Percentiles rank a stretch among this genome's conserved stretches.
These are phyloP conservation scores for Sordariomycetes sp. DNA, from an alignment of 2,329 filamentous ascomycete species.

Conservation along the genomic window DNA sequence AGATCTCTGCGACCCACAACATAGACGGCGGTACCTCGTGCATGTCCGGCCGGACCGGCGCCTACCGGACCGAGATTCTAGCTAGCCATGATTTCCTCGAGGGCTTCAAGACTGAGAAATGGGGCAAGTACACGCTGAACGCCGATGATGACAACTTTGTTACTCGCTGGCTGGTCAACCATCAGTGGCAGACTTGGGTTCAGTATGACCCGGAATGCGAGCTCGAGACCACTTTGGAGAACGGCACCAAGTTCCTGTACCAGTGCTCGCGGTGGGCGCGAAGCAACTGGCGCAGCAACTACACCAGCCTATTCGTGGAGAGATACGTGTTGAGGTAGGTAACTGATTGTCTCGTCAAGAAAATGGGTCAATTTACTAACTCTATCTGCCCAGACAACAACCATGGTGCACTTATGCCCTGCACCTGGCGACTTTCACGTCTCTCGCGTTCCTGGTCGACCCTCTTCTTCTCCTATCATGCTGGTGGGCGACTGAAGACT, in stretches of 20 bases:
- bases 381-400: conserved; percentile 51
- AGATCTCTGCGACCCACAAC: conserved; percentile 90
- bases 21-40: conserved; percentile 94
- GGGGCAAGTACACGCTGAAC: conserved; percentile 80
- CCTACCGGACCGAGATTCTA: conserved; percentile 80
- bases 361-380: not conserved
- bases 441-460: conserved; percentile 71
- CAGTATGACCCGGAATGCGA: conserved; percentile 88
- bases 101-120: conserved; percentile 83
- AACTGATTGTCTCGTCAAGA: conserved; percentile 1
- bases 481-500: conserved; percentile 53
- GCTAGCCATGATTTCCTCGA: conserved; percentile 75
- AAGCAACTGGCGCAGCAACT: conserved; percentile 96
- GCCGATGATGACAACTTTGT: conserved; percentile 98
- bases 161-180: conserved; percentile 85
- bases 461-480: conserved; percentile 56
- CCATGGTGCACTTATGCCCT: conserved; percentile 90
- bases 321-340: conserved; percentile 79
- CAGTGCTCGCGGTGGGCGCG: conserved; percentile 92
- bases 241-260: conserved; percentile 76
- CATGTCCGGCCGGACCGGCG: conserved; percentile 87
- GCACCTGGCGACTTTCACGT: conserved; percentile 84
- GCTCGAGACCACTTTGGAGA: conserved; percentile 85
- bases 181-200: conserved; percentile 88
- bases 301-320: conserved; percentile 78